Percentiles rank a stretch among this genome's conserved stretches.
These are phyloP conservation scores for Phyllosticta paracitricarpa DNA, from an alignment of 2,329 filamentous ascomycete genomes.

Conservation along the genomic window DNA sequence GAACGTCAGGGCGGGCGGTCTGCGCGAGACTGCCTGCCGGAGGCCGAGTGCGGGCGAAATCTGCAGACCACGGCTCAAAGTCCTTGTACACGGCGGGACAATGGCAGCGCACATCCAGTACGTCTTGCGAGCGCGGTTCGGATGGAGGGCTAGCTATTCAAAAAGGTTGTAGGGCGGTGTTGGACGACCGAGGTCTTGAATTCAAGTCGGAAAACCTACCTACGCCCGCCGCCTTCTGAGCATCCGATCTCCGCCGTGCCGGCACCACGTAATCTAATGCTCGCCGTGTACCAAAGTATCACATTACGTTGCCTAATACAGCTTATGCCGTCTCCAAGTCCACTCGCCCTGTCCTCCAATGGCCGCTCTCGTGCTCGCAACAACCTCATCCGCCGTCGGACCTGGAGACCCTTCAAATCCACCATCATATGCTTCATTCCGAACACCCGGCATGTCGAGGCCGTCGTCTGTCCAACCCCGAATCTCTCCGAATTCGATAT, in stretches of 20 bases:
- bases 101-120: constrained; percentile 3
- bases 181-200: constrained; percentile 6
- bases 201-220: background rate
- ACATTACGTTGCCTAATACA: constrained; percentile 28
- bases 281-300: background rate
- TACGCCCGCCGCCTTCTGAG: background rate
- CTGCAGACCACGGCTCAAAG: constrained; percentile 1
- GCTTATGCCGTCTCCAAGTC: constrained; percentile 37
- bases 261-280: background rate
- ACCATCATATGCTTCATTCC: background rate
- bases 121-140: background rate
- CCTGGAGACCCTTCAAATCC: background rate
- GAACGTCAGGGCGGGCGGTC: constrained; percentile 26
- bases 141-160: background rate
- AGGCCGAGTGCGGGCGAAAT: background rate
- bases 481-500: no score
- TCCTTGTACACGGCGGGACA: constrained; percentile 2
- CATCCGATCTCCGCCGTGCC: background rate
- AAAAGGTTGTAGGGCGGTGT: background rate
- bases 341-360: constrained; percentile 18
- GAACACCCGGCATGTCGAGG: background rate
- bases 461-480: background rate
- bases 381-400: background rate
- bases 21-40: constrained; percentile 23
- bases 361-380: background rate